Evolutionary conservation across 208 protist species (phyloP), one percentile per base, ranked within the genome.

Genomic region (Trypanosomatidae sp.): DNA sequence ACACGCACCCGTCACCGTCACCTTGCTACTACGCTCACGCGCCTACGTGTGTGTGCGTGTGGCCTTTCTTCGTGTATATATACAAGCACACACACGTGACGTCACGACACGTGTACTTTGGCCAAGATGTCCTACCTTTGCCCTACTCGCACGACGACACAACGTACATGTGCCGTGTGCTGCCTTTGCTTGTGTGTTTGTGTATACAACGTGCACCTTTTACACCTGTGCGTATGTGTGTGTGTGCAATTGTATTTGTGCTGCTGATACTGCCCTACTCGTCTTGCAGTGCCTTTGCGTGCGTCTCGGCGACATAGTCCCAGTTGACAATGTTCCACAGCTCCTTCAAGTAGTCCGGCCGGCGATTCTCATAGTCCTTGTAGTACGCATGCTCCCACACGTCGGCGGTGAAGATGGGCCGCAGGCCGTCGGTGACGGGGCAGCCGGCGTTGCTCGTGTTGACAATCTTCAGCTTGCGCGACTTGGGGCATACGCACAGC

Each of bases 331-430:
- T 51, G 26, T 71, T 56, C 80, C 81, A 96, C 33, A 89, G 60
- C 48, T 83, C 76, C 56, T 94, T 86, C 30, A 92, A 48, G 63
- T 94, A 96, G 40, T 92, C 80, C 6, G 75, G 68, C 40, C 87
- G 72, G 47, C 86, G 63, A 55, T 94, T 96, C 57, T 92, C 73
- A 45, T 89, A 93, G 63, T 96, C 89, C 47, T 92, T 82, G 72
- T 96, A 96, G 68, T 96, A 96, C n/a, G 92, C 86, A 51, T 96
- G 92, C 66, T 96, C 88, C 92, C 92, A 96, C 15, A 95, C 88
- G 53, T 96, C 91, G 3, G 59, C 64, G 13, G 86, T 93, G 37
- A 96, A 70, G 48, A 96, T 59, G 24, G 90, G 87, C 22, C 70
- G 70, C 8, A 89, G 60, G 43, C 65, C 70, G 0, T 20, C 50